Evolutionary conservation across 2,329 filamentous ascomycete genomes (phyloP).

Genomic region (Alternaria sp.): DNA sequence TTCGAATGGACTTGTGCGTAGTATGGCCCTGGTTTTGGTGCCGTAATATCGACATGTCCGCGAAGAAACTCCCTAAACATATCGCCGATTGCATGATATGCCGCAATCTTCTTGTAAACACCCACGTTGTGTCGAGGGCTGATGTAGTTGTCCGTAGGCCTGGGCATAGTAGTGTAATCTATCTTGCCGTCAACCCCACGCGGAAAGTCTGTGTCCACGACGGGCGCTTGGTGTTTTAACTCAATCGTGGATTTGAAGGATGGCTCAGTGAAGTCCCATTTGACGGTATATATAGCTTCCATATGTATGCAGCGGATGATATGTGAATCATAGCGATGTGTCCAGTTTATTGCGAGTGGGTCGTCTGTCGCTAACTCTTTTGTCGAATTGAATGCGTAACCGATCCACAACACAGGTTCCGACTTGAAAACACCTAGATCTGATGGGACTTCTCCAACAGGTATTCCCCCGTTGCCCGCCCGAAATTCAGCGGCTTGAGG

Average conservation of each 20-base stretch:
- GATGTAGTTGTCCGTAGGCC: constrained; percentile 35
- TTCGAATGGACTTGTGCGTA: constrained; percentile 41
- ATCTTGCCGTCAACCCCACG: constrained; percentile 47
- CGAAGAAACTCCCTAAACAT: constrained; percentile 42
- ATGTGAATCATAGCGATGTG: constrained; percentile 36
- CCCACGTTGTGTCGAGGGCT: constrained; percentile 34
- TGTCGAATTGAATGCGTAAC: constrained; percentile 41
- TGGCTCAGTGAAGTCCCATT: constrained; percentile 42
- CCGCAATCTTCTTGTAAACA: constrained; percentile 44
- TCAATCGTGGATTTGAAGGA: constrained; percentile 32
- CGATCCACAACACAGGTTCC: constrained; percentile 49
- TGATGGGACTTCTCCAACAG: constrained; percentile 25
- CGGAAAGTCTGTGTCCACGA: constrained; percentile 43
- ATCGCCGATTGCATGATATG: constrained; percentile 46
- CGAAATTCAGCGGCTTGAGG: constrained; percentile 36
- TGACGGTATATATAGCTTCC: constrained; percentile 46
- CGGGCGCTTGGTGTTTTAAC: constrained; percentile 34
- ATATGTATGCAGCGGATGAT: constrained; percentile 46
- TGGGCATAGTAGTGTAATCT: constrained; percentile 42
- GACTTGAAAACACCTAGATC: constrained; percentile 40
- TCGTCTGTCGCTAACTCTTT: constrained; percentile 29
- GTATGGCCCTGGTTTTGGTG: constrained; percentile 37
- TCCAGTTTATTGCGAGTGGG: constrained; percentile 38
- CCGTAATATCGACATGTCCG: constrained; percentile 41
- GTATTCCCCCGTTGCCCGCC: constrained; percentile 42